Conservation (phyloP, 2,329 filamentous ascomycete genomes). For the Colletotrichum sp. region DNA sequence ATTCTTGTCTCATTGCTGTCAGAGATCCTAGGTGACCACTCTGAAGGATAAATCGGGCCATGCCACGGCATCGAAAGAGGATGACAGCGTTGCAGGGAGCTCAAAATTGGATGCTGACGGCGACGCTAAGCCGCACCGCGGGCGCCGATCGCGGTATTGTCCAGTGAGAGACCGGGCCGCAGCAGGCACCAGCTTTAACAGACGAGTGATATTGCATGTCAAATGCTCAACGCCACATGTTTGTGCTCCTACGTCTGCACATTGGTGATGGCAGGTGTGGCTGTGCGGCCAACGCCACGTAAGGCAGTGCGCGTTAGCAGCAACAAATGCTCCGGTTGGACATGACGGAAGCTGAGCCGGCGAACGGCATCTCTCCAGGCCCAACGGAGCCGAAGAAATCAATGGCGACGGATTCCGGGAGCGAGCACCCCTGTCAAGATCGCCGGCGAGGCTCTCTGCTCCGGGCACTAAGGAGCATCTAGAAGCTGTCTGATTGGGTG, state of each 20-base stretch:
- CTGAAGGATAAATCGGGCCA: not conserved
- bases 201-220: not conserved
- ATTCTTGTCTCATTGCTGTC: not conserved
- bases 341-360: not conserved
- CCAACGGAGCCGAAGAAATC: not conserved
- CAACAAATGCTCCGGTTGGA: not conserved
- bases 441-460: not conserved
- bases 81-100: not conserved
- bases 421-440: not conserved
- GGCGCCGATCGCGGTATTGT: not conserved
- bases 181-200: conserved; percentile 4
- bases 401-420: not conserved
- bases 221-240: not conserved
- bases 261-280: not conserved
- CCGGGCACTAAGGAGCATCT: not conserved
- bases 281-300: not conserved
- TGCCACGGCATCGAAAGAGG: not conserved
- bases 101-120: not conserved
- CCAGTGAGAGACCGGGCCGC: not conserved
- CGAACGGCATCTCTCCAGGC: not conserved
- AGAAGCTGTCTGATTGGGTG: not conserved
- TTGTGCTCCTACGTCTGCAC: not conserved
- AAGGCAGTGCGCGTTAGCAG: not conserved
- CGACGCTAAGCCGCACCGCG: not conserved
- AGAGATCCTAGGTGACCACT: not conserved